These are phyloP conservation scores for Eimeria sp. DNA, from an alignment of 169 alveolate genomes.

Conservation along the genomic window DNA sequence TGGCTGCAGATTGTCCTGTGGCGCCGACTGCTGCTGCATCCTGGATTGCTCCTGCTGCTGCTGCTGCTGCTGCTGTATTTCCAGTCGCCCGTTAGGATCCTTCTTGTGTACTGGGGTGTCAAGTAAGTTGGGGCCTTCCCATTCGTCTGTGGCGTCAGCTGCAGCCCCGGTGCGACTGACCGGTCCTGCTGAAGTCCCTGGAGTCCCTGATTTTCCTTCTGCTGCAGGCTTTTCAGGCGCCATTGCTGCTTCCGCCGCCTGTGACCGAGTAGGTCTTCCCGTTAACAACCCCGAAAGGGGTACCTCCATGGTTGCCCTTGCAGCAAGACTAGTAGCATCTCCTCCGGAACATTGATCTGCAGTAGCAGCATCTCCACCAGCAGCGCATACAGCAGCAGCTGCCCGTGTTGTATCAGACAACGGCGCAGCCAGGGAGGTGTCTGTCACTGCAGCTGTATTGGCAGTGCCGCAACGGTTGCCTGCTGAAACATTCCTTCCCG, in stretches of 20 bases:
- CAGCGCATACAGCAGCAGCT: neutral
- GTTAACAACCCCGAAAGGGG: neutral
- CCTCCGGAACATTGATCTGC: neutral
- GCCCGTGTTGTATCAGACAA: neutral
- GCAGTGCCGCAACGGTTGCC: slow-evolving; percentile 13
- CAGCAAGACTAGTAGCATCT: neutral
- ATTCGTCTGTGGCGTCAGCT: slow-evolving; percentile 38
- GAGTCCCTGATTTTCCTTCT: neutral
- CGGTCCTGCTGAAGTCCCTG: neutral
- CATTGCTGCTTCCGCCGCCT: neutral
- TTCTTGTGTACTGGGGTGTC: neutral
- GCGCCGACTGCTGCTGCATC: neutral
- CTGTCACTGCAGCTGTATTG: neutral
- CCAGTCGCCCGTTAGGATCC: neutral
- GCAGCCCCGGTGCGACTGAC: neutral
- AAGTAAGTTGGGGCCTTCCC: slow-evolving; percentile 55
- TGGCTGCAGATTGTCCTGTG: neutral
- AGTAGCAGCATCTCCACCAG: neutral
- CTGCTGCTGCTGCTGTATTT: neutral
- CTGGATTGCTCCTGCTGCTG: too few relatives aligned
- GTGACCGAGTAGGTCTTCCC: neutral
- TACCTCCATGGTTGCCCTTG: neutral
- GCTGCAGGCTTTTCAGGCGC: neutral
- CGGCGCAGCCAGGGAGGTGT: neutral
- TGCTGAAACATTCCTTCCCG: slow-evolving; percentile 3